Base-by-base conservation (phyloP, 768 basidiomycete species). In the Kwoniella sp. region DNA sequence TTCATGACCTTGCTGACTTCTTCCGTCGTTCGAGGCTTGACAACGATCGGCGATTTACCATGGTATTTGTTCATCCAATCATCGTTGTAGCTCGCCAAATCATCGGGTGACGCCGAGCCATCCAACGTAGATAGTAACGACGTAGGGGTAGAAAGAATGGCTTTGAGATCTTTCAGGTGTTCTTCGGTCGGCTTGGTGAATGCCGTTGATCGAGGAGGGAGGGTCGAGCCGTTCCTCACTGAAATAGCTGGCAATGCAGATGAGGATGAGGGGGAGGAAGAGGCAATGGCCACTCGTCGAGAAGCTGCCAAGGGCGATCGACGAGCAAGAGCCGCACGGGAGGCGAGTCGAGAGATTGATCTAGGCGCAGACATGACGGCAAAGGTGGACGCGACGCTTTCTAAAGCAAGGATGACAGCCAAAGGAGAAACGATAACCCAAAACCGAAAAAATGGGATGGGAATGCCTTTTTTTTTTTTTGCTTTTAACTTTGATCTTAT, bases 51-150 rank as follows among this genome's bases (percentile, higher is more conserved):
- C 9, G 91, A 86, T 19, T 83, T 80, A n/a, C 95, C 96, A 58
- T 84, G 85, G 78, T 93, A 98, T 79, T 95, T 95, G 72, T 88
- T 88, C 88, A 96, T 92, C 94, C 93, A 96, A 79, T 99, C 95
- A 68, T 85, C 82, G 79, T 99, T 98, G 84, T 85, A 95, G 1
- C 82, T 83, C 2, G 83, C 83, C 27, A 98, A 85, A 67, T 96
- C 94, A 10, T 78, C 80, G 8, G 17, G 21, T 0, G 67, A 65
- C 0, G 76, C 78, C 1, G 77, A 68, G 0, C 68, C 62, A 55
- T 81, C 79, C 10, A 81, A 64, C 2, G 81, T 81, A 10, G 79
- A 71, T 51, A 82, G 58, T 13, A 79, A 61, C 7, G 76, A 74
- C 3, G 63, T 60, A 0, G 77, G 72, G 15, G 79, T 71, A 8